Conservation (phyloP, 306 rosid genomes). For the Bauhinia variegata region DNA sequence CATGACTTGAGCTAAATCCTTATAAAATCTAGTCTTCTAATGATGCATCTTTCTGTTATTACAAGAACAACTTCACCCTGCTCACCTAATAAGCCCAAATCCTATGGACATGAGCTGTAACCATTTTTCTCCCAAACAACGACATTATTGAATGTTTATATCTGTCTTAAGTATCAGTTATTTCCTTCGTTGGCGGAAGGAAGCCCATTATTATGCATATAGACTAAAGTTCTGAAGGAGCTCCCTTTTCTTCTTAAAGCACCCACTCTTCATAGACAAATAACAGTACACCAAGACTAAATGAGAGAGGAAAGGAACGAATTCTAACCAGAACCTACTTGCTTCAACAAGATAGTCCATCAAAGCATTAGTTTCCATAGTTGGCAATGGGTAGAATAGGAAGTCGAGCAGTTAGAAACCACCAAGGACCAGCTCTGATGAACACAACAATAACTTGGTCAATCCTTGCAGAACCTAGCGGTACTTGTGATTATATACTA, state of each 20-base stretch:
- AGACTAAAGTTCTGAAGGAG: slow-evolving; percentile 5
- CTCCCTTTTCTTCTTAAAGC: too few relatives aligned
- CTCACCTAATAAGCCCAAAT: neutral
- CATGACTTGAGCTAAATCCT: too few relatives aligned
- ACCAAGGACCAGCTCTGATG: neutral
- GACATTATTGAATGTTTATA: slow-evolving; percentile 8
- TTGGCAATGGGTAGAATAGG: neutral
- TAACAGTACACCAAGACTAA: too few relatives aligned
- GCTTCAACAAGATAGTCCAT: too few relatives aligned
- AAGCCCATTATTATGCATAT: slow-evolving; percentile 27
- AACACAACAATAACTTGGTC: neutral
- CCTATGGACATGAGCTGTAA: neutral
- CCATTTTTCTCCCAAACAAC: neutral
- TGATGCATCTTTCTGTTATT: too few relatives aligned
- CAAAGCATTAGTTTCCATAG: too few relatives aligned
- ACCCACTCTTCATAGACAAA: too few relatives aligned
- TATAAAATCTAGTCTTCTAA: too few relatives aligned
- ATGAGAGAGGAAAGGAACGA: too few relatives aligned
- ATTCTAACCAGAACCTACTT: too few relatives aligned
- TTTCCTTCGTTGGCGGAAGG: slow-evolving; percentile 27
- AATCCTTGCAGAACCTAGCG: too few relatives aligned
- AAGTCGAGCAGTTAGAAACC: neutral
- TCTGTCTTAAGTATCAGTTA: slow-evolving; percentile 19
- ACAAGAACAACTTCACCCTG: neutral
- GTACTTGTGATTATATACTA: too few relatives aligned